Conservation (phyloP, 1,139 yeast species). For the Lodderomyces theae region DNA sequence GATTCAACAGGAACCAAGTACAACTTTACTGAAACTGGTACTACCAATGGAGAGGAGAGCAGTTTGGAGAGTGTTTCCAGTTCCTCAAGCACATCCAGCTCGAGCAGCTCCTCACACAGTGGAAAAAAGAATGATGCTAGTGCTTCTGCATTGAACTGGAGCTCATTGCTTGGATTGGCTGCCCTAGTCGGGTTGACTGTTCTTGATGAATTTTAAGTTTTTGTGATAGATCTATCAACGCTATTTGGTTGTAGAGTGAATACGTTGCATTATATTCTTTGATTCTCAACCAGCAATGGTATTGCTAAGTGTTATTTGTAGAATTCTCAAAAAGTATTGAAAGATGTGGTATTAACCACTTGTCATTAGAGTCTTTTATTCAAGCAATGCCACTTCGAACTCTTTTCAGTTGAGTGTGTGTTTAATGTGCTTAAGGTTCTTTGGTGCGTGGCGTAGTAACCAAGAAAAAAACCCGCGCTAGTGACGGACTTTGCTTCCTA, state of each 20-base stretch:
- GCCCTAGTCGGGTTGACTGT: constrained; percentile 3
- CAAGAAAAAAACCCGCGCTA: too few relatives aligned
- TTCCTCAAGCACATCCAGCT: background rate
- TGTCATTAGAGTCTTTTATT: too few relatives aligned
- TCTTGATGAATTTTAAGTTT: background rate
- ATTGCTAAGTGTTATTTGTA: too few relatives aligned
- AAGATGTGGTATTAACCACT: too few relatives aligned
- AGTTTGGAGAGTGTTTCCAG: constrained; percentile 1
- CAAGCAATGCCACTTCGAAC: too few relatives aligned
- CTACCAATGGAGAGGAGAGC: constrained; percentile 33
- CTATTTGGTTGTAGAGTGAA: too few relatives aligned
- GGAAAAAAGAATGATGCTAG: constrained; percentile 5
- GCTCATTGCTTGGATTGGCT: constrained; percentile 12
- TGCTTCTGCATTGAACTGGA: constrained; percentile 12
- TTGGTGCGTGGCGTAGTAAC: too few relatives aligned
- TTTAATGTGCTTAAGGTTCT: too few relatives aligned
- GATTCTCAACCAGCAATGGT: too few relatives aligned
- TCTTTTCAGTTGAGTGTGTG: too few relatives aligned
- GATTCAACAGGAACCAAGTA: constrained; percentile 16
- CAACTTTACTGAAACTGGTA: constrained; percentile 50
- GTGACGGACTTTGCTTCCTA: constrained; percentile 4
- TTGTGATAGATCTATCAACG: background rate
- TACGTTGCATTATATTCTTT: too few relatives aligned
- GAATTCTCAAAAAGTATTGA: too few relatives aligned
- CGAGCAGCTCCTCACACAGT: background rate